Evolutionary conservation across 352 stramenopile species (phyloP), one percentile per base, ranked within the genome.

Genomic region (Plasmopara muralis): DNA sequence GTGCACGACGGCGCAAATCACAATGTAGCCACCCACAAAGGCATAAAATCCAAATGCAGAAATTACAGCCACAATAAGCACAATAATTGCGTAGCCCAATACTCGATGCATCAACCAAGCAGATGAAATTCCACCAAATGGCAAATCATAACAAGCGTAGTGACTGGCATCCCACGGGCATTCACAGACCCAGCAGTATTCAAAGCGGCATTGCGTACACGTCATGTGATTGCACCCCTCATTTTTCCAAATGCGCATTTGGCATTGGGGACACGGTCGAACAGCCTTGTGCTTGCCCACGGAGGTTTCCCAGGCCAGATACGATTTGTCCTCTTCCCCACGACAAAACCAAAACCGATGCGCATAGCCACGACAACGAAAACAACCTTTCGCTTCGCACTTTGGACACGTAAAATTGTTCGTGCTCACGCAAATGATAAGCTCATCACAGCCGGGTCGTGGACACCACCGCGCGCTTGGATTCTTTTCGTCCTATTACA

Each of bases 151-250:
- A 54, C 77, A 88, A 44, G 72, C 65, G 55, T 88, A 88, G 47
- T 88, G 77, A 46, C 70, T 83, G 9, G 69, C 53, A 40, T 80
- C 64, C 78, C 76, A 89, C 13, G 29, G 39, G 18, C 55, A 68
- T 18, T 75, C 74, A 37, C 78, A 89, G 7, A 86, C 66, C 78
- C 78, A 89, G 55, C 78, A 89, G 50, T 80, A 89, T 52, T 88
- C 60, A 42, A 72, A 68, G 6, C 69, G 73, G 33, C 77, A 88
- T 34, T 66, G 59, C n/a, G 71, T 69, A 53, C 77, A 88, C 25
- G 68, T 86, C 66, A 89, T 89, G 64, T 89, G 77, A 49, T 86
- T 86, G 43, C 57, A 75, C 12, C 77, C 77, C 52, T 89, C 78
- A 35, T 66, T 80, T 62, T 87, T 89, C 78, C 78, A 89, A 48